A percentile compares a stretch with the other conserved stretches of the same genome.
phyloP scores from a whole-genome alignment of 345 rosid species.

The Eucalyptus lansdowneana region DNA sequence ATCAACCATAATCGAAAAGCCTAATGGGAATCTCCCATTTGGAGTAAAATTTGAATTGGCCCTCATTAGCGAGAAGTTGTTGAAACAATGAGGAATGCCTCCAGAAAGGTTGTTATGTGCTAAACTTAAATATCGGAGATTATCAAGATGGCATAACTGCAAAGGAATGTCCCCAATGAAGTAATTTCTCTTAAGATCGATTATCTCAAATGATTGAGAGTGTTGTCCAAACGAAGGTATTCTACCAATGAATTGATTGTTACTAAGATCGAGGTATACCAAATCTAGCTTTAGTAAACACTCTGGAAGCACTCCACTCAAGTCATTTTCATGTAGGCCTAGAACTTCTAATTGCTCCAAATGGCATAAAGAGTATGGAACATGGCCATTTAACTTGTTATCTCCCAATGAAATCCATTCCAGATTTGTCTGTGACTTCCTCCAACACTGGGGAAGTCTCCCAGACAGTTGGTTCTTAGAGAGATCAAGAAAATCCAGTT shows the following conservation, averaged over 20 bases:
- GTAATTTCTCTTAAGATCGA: background rate
- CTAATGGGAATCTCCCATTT: accelerated
- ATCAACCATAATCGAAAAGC: background rate
- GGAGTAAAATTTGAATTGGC: background rate
- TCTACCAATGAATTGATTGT: background rate
- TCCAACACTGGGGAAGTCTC: background rate
- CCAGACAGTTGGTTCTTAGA: background rate
- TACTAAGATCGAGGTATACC: accelerated
- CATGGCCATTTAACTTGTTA: background rate
- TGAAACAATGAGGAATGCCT: background rate
- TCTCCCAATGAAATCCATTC: background rate
- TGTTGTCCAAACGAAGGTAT: background rate
- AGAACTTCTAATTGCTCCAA: background rate
- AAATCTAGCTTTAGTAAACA: background rate
- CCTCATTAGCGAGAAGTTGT: accelerated
- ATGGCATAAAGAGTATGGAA: background rate
- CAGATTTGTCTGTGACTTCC: background rate
- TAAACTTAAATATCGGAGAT: background rate
- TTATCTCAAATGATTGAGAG: background rate
- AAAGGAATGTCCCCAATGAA: background rate
- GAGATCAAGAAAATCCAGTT: background rate
- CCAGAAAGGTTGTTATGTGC: background rate
- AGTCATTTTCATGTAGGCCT: background rate
- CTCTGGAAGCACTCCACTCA: background rate
- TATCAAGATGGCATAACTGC: background rate